phyloP scores from a whole-genome alignment of 1,139 yeast genomes.

The Geotrichum klebahnii region DNA sequence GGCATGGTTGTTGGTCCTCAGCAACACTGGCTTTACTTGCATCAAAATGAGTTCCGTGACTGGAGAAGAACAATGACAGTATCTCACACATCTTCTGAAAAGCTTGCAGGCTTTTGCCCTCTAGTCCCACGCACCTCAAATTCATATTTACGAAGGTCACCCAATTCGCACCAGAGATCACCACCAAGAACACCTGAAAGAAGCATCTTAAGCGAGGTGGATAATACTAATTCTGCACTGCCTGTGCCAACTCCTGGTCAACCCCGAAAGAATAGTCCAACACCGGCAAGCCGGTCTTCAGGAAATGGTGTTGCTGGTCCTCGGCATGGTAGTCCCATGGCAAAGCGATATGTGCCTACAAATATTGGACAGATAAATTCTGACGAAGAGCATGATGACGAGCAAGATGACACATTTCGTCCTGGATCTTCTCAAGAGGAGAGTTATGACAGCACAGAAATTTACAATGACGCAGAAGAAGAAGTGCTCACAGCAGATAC shows the following conservation, averaged over 20 bases:
- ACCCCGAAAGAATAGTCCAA: slow-evolving; percentile 77
- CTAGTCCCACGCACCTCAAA: slow-evolving; percentile 46
- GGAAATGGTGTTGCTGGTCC: slow-evolving; percentile 12
- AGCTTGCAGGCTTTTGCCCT: slow-evolving; percentile 73
- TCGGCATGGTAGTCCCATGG: slow-evolving; percentile 9
- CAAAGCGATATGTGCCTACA: slow-evolving; percentile 13
- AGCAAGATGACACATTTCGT: no score
- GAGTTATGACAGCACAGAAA: neutral
- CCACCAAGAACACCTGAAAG: slow-evolving; percentile 72
- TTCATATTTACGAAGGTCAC: slow-evolving; percentile 32
- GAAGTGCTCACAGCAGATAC: no score
- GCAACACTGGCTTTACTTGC: slow-evolving; percentile 95
- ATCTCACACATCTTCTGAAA: slow-evolving; percentile 62
- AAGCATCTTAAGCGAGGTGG: slow-evolving; percentile 66
- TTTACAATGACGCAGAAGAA: slow-evolving; percentile 1
- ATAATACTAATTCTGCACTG: slow-evolving; percentile 70
- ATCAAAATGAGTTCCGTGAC: slow-evolving; percentile 91
- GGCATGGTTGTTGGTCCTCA: slow-evolving; percentile 99
- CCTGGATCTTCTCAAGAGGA: no score
- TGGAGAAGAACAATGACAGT: slow-evolving; percentile 94
- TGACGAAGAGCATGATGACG: slow-evolving; percentile 18
- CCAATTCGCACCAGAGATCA: slow-evolving; percentile 40
- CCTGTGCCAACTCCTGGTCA: slow-evolving; percentile 96
- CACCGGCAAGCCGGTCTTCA: slow-evolving; percentile 34
- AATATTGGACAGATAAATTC: slow-evolving; percentile 9